Conservation (phyloP, 495 filamentous ascomycete genomes). For the Parmelia sp. region DNA sequence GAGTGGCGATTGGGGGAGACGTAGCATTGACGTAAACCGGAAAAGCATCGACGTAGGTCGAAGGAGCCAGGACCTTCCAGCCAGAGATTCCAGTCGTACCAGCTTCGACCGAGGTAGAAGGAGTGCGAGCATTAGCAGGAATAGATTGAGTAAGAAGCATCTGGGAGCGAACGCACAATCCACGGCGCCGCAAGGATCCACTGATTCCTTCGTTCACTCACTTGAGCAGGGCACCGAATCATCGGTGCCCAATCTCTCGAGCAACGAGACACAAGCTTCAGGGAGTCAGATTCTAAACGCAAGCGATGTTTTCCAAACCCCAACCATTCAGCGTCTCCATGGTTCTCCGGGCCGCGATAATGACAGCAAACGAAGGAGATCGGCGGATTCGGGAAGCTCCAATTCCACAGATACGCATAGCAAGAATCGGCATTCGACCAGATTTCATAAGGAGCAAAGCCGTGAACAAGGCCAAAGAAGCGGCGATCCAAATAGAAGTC, state of each 20-base stretch:
- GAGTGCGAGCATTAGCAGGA: constrained; percentile 52
- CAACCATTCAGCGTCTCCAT: constrained; percentile 53
- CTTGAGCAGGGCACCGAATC: constrained; percentile 63
- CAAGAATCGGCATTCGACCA: constrained; percentile 21
- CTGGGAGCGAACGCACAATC: constrained; percentile 35
- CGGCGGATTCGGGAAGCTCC: constrained; percentile 39
- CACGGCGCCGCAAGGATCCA: constrained; percentile 54
- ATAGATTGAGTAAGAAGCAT: constrained; percentile 38
- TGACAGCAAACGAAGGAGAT: constrained; percentile 33
- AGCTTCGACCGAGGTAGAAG: constrained; percentile 48
- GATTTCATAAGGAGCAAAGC: constrained; percentile 17
- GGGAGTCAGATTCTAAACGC: constrained; percentile 84
- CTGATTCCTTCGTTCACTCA: constrained; percentile 71
- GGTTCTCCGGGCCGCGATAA: constrained; percentile 30
- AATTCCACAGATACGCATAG: constrained; percentile 21
- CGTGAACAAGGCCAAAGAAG: not conserved
- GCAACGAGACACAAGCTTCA: constrained; percentile 67
- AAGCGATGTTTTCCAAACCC: constrained; percentile 86
- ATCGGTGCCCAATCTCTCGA: constrained; percentile 60
- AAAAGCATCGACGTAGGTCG: constrained; percentile 27
- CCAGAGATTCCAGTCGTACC: constrained; percentile 32
- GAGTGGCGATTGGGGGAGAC: constrained; percentile 37
- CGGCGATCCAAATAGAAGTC: constrained; percentile 3
- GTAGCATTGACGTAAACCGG: constrained; percentile 25
- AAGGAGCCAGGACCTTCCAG: constrained; percentile 24